A percentile compares a stretch with the other conserved stretches of the same genome.
These are phyloP conservation scores for Penicillium dipodomyicola DNA, from an alignment of 495 filamentous ascomycete genomes.

Conservation along the genomic window DNA sequence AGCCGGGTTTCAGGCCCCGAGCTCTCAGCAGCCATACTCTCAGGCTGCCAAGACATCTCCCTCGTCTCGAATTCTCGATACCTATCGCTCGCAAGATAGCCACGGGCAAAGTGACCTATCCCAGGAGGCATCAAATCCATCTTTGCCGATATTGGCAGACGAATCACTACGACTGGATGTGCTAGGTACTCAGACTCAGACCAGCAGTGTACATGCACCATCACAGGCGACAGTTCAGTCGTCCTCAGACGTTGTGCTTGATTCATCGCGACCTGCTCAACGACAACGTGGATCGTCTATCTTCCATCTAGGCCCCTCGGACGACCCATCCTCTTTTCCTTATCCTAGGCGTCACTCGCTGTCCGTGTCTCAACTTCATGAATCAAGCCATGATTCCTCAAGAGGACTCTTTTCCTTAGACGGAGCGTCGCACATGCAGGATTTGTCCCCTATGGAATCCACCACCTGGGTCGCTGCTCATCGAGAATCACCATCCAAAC, in stretches of 20 bases:
- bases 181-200: conserved; percentile 26
- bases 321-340: conserved; percentile 18
- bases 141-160: conserved; percentile 5
- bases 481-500: conserved; percentile 24
- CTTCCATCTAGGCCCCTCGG: conserved; percentile 10
- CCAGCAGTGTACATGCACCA: conserved; percentile 17
- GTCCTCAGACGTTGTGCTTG: conserved; percentile 20
- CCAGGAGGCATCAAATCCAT: conserved; percentile 15
- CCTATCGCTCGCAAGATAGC: conserved; percentile 26
- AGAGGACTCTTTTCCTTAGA: conserved; percentile 2
- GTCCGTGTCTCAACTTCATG: conserved; percentile 15
- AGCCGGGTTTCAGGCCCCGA: background rate
- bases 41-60: conserved; percentile 37
- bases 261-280: conserved; percentile 29
- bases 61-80: conserved; percentile 39
- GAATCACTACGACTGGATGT: conserved; percentile 18
- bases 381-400: conserved; percentile 9
- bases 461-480: conserved; percentile 11
- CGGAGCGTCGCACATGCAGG: conserved; percentile 3
- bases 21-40: conserved; percentile 24
- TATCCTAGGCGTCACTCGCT: conserved; percentile 22
- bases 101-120: conserved; percentile 25
- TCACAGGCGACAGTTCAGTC: conserved; percentile 21
- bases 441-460: conserved; percentile 18
- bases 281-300: conserved; percentile 16